phyloP scores from a whole-genome alignment of 169 alveolate species.

The Plasmodium inui region DNA sequence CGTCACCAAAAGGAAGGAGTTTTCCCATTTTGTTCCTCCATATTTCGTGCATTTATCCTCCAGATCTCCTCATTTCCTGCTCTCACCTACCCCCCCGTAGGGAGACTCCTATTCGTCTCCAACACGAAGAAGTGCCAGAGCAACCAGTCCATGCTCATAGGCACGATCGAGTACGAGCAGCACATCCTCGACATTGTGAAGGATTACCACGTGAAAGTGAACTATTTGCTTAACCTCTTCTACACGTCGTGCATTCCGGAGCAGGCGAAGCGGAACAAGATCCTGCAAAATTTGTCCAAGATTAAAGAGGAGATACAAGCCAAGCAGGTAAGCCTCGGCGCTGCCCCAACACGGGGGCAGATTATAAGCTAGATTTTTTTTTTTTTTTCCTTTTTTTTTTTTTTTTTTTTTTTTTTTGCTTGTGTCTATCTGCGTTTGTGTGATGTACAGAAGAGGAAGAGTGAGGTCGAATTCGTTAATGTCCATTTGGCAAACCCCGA shows the following conservation, averaged over 20 bases:
- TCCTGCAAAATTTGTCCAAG: slow-evolving; percentile 43
- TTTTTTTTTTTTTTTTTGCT: too few species aligned
- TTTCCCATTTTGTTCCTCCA: background rate
- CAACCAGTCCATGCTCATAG: slow-evolving; percentile 59
- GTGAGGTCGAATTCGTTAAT: background rate
- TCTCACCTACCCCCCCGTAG: background rate
- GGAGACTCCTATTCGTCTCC: slow-evolving; percentile 46
- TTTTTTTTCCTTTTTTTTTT: too few species aligned
- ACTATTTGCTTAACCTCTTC: slow-evolving; percentile 59
- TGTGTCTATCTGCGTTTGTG: background rate
- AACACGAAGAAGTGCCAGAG: slow-evolving; percentile 64
- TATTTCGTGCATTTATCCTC: background rate
- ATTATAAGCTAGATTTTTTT: background rate
- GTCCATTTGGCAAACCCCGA: background rate
- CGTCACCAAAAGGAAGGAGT: background rate
- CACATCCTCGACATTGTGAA: slow-evolving; percentile 66
- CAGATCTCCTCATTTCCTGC: background rate
- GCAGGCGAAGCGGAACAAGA: slow-evolving; percentile 47
- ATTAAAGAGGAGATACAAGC: slow-evolving; percentile 62
- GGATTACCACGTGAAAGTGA: slow-evolving; percentile 61
- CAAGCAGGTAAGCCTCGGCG: slow-evolving; percentile 25
- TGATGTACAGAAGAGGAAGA: background rate
- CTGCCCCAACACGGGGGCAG: background rate
- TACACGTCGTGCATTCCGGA: slow-evolving; percentile 68
- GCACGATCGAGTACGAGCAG: slow-evolving; percentile 66